A percentile compares a stretch with the other conserved stretches of the same genome.
These are phyloP conservation scores for Cercospora sp. DNA, from an alignment of 2,329 filamentous ascomycete genomes.

Conservation along the genomic window DNA sequence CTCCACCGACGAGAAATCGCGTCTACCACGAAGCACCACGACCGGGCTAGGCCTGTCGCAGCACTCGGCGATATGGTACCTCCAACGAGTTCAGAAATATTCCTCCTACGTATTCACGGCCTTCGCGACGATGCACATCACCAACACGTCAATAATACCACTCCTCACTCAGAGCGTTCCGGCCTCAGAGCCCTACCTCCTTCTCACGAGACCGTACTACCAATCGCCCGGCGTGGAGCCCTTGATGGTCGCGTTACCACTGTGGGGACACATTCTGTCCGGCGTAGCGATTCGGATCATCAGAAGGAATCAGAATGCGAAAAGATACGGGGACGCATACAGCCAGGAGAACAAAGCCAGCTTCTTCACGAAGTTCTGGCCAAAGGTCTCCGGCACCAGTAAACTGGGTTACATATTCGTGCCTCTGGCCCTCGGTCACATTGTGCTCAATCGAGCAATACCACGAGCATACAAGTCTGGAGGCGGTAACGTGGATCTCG, in stretches of 20 bases:
- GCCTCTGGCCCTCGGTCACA: conserved; percentile 68
- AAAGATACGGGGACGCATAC: conserved; percentile 70
- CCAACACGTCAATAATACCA: conserved; percentile 80
- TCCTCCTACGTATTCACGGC: conserved; percentile 80
- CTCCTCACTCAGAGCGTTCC: conserved; percentile 70
- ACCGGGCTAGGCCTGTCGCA: conserved; percentile 60
- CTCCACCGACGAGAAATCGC: conserved; percentile 13
- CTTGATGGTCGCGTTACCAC: conserved; percentile 72
- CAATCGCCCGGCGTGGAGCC: conserved; percentile 80
- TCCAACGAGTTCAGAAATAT: conserved; percentile 79
- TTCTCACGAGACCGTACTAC: conserved; percentile 89
- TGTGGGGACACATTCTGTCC: conserved; percentile 72
- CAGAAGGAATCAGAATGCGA: conserved; percentile 68
- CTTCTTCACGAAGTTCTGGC: conserved; percentile 58
- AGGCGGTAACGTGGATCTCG: conserved; percentile 81
- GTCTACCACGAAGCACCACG: conserved; percentile 36
- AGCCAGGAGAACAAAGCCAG: conserved; percentile 46
- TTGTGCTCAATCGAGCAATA: conserved; percentile 71
- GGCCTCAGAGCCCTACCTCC: conserved; percentile 78
- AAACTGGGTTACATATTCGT: conserved; percentile 70
- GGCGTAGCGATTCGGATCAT: conserved; percentile 76
- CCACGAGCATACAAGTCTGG: conserved; percentile 72
- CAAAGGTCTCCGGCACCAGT: conserved; percentile 67
- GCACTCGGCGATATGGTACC: conserved; percentile 73
- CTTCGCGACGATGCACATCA: conserved; percentile 74